These are phyloP conservation scores for Aspergillus fijiensis DNA, from an alignment of 2,329 filamentous ascomycete genomes.

Conservation along the genomic window DNA sequence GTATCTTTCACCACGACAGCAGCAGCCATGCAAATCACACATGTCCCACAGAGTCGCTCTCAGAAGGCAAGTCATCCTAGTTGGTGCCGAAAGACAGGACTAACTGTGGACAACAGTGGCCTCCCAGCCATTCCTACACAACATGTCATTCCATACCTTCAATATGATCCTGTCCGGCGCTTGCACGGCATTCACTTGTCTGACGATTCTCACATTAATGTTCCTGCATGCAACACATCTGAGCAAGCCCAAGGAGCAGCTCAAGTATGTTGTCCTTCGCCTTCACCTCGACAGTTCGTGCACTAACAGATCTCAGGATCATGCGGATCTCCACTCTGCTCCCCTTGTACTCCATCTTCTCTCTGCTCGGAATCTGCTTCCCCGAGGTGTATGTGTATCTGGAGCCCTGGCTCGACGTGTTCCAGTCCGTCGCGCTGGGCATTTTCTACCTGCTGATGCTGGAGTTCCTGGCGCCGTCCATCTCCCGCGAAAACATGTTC, in stretches of 20 bases:
- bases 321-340: slow-evolving; percentile 46
- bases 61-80: neutral
- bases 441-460: slow-evolving; percentile 49
- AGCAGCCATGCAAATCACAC: neutral
- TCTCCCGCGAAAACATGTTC: slow-evolving; percentile 6
- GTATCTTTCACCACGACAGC: neutral
- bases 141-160: slow-evolving; percentile 32
- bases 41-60: neutral
- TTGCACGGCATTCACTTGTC: slow-evolving; percentile 32
- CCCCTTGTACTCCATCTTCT: slow-evolving; percentile 42
- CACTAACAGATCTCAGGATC: slow-evolving; percentile 27
- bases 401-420: slow-evolving; percentile 39
- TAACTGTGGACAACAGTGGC: neutral
- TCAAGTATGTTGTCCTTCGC: slow-evolving; percentile 32
- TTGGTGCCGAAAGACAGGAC: neutral
- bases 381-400: slow-evolving; percentile 44
- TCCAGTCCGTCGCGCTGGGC: slow-evolving; percentile 44
- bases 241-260: slow-evolving; percentile 45
- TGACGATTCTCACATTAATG: slow-evolving; percentile 34
- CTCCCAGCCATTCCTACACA: slow-evolving; percentile 17
- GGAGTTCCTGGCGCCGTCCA: slow-evolving; percentile 42
- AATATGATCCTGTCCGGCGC: slow-evolving; percentile 41
- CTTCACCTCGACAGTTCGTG: neutral
- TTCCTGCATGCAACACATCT: slow-evolving; percentile 40
- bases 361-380: slow-evolving; percentile 41